Percentiles rank a stretch among this genome's conserved stretches.
Evolutionary conservation across 441 rosid species (phyloP).

Genomic region (Aleurites moluccanus): DNA sequence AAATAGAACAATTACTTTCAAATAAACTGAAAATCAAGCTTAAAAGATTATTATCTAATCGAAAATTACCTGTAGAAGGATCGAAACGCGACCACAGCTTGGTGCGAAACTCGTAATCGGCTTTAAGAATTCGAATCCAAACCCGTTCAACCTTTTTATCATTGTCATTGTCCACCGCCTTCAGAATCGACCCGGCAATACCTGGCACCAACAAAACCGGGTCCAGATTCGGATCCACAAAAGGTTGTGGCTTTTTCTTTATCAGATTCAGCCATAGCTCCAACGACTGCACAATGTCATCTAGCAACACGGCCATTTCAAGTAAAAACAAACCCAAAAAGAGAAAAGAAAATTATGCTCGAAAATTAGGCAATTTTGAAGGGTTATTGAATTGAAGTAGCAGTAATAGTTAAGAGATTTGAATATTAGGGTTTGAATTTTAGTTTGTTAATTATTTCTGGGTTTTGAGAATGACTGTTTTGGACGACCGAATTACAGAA

Average conservation of each 20-base stretch:
- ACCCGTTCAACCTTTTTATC: slow-evolving; percentile 62
- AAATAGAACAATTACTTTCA: background rate
- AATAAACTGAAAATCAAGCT: background rate
- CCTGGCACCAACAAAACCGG: slow-evolving; percentile 96
- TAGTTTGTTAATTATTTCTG: too few relatives aligned
- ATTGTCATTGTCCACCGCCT: slow-evolving; percentile 62
- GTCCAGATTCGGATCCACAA: slow-evolving; percentile 75
- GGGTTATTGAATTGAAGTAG: too few relatives aligned
- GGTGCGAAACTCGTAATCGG: slow-evolving; percentile 68
- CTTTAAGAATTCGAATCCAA: slow-evolving; percentile 87
- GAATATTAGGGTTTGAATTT: too few relatives aligned
- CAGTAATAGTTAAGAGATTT: too few relatives aligned
- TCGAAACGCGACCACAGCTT: slow-evolving; percentile 94
- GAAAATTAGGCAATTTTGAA: too few relatives aligned
- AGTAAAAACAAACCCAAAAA: too few relatives aligned
- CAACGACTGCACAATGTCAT: slow-evolving; percentile 67
- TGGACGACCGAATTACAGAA: too few relatives aligned
- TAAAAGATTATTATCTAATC: too few relatives aligned
- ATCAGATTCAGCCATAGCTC: slow-evolving; percentile 65
- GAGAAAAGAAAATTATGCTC: too few relatives aligned
- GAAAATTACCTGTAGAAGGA: slow-evolving; percentile 59
- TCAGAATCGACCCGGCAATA: slow-evolving; percentile 78
- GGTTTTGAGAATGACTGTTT: too few relatives aligned
- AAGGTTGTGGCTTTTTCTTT: slow-evolving; percentile 52
- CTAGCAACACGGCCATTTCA: slow-evolving; percentile 59